Base-by-base conservation (phyloP, 805 yeast species). In the Spathaspora passalidarum region DNA sequence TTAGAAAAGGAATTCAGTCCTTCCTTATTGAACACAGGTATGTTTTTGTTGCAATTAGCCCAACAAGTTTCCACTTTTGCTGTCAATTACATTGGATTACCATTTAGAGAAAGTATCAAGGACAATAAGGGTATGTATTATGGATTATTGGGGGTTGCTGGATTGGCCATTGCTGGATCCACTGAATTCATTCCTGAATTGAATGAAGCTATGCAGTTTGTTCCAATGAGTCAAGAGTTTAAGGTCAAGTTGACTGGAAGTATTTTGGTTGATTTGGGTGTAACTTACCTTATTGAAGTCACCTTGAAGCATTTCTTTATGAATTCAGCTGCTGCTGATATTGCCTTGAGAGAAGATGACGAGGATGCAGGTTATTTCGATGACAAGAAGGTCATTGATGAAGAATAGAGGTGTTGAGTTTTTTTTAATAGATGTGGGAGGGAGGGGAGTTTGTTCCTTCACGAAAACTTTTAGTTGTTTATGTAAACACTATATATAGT, bases 21-120 rank as follows among this genome's bases (percentile, higher is more conserved):
- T 39, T 89, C 97, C 3, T 75, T 94, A 61, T 79, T 94, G 63
- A 94, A 94, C 72, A 92, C 98, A 34, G 97, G 97, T 59, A 91
- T 94, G 75, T 94, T 91, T 70, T 77, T 94, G 63, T 79, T 94
- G 47, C 97, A 91, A 67, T 78, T 94, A 59, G 92, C 96, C 16
- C 98, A 94, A 73, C 97, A 94, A 68, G 96, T 94, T 44, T 88
- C 97, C 13, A 94, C 99, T 0, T 94, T 91, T 74, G 97, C 97
- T 17, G 97, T 94, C 48, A 94, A 94, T 71, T 94, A 94, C 68
- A 96, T 89, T 72, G 99, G 99, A 45, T 83, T 86, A 56, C 99
- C 99, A 46, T 94, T 94, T 74, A 85, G 96, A 65, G 96, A 94
- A 70, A 81, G 88, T 47, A 86, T 94, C 57, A 75, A 74, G 44